Conservation (phyloP, 345 rosid species). For the Lepidium africanum region DNA sequence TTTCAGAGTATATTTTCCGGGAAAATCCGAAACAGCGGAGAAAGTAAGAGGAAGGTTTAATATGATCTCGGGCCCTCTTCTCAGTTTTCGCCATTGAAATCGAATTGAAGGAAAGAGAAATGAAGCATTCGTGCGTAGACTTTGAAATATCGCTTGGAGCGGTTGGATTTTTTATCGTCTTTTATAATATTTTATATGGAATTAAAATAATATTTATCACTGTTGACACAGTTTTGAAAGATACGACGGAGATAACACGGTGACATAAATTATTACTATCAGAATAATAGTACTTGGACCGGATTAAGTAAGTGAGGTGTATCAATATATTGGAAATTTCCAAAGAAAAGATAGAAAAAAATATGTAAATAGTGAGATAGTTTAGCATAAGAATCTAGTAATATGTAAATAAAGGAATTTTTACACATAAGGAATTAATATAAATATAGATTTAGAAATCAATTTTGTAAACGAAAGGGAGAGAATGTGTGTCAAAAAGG, state of each 20-base stretch:
- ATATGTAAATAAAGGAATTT: too few species aligned
- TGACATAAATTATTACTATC: neutral
- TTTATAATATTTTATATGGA: neutral
- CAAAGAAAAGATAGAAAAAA: too few species aligned
- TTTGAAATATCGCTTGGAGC: constrained; percentile 23
- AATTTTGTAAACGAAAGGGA: too few species aligned
- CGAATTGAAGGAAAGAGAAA: constrained; percentile 7
- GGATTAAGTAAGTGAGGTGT: too few species aligned
- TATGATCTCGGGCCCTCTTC: neutral
- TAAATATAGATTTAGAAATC: too few species aligned
- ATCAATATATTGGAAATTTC: too few species aligned
- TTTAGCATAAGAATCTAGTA: too few species aligned
- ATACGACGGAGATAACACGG: neutral
- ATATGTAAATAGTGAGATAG: too few species aligned
- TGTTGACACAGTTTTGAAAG: constrained; percentile 13
- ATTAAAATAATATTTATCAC: neutral
- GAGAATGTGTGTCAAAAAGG: too few species aligned
- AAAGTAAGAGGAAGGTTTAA: constrained; percentile 21
- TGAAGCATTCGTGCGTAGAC: constrained; percentile 23
- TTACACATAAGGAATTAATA: too few species aligned
- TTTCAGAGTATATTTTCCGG: constrained; percentile 12
- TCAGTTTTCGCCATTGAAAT: constrained; percentile 30
- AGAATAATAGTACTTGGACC: neutral
- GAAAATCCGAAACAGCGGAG: constrained; percentile 44
- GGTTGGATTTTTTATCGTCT: constrained; percentile 25